Base-by-base conservation (phyloP, 2,329 filamentous ascomycete species). In the Monosporascus sp. region DNA sequence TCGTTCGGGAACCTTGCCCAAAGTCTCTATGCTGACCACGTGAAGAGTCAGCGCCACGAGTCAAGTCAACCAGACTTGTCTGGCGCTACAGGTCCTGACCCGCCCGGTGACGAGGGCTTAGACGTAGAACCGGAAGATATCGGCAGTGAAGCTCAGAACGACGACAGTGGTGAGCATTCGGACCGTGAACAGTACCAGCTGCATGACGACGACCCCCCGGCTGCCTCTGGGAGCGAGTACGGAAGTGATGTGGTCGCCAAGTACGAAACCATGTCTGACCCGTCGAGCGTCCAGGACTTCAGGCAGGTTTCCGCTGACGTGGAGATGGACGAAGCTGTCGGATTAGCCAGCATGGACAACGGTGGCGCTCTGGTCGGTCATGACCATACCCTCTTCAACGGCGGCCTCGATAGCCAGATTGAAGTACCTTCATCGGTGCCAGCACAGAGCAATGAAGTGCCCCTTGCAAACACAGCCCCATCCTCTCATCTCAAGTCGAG, bases 1-100 rank as follows among this genome's bases (percentile, higher is more conserved):
- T 54, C 57, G 11, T 61, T 64, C 9, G 61, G 61, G n/a, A 51
- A 60, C 34, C 42, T 64, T 15, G 63, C 60, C 3, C 54, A 64
- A 47, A 58, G 60, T 15, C 53, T 63, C 37, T 64, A 65, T 48
- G 54, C 56, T 3, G 48, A 54, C 18, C 63, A 55, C 34, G 58
- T 59, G 36, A 56, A 53, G 20, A 56, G 48, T 34, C 34, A 47
- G 1, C 41, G 39, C 34, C 6, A 48, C 20, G 22, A 41, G 4
- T 20, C 14, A 14, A 50, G 42, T 27, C 49, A 51, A 17, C 39
- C 52, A 48, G 48, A 27, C 18, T 39, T 38, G 38, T 22, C 49
- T 5, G 41, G 39, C n/a, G 24, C 56, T 37, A 27, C 42, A 17
- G 48, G n/a, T 31, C 15, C 46, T 39, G 31, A 47, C 8, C 48